phyloP scores from a whole-genome alignment of 306 rosid species.

The Neltuma alba region DNA sequence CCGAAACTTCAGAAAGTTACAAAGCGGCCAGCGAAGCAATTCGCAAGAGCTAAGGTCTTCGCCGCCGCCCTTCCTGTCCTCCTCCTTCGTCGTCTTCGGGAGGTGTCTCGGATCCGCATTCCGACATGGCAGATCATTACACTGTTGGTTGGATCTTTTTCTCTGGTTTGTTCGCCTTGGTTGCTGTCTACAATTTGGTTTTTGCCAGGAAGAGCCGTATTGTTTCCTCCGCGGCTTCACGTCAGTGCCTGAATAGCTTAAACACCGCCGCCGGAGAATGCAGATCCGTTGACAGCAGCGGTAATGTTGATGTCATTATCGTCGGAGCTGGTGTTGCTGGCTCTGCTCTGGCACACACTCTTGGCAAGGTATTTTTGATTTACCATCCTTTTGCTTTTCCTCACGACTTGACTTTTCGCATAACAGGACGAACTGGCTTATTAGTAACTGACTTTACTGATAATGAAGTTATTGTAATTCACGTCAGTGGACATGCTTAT shows the following conservation, averaged over 20 bases:
- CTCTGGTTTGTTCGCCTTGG: constrained; percentile 40
- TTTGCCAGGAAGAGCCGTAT: constrained; percentile 28
- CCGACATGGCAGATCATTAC: constrained; percentile 55
- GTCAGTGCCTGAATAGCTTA: constrained; percentile 43
- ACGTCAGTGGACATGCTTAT: neutral
- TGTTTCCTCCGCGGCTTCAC: constrained; percentile 30
- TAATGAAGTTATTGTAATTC: neutral
- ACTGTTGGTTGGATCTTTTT: constrained; percentile 55
- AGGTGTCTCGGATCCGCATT: constrained; percentile 40
- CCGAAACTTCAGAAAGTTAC: neutral
- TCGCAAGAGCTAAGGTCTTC: constrained; percentile 7
- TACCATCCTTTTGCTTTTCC: neutral
- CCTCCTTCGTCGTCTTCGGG: constrained; percentile 17
- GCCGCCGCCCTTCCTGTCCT: constrained; percentile 23
- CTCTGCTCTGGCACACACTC: constrained; percentile 91
- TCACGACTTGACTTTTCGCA: constrained; percentile 1
- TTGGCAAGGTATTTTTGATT: constrained; percentile 65
- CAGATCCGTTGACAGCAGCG: constrained; percentile 45
- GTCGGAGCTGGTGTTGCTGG: constrained; percentile 99
- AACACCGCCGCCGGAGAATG: constrained; percentile 58
- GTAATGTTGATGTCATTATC: constrained; percentile 67
- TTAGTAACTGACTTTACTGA: neutral
- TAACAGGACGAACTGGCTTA: neutral
- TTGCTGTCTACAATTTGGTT: constrained; percentile 43
- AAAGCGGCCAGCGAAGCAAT: constrained; percentile 16